Percentiles rank a stretch among this genome's conserved stretches.
phyloP scores from a whole-genome alignment of 441 rosid genomes.

The Euphorbia celastroides region DNA sequence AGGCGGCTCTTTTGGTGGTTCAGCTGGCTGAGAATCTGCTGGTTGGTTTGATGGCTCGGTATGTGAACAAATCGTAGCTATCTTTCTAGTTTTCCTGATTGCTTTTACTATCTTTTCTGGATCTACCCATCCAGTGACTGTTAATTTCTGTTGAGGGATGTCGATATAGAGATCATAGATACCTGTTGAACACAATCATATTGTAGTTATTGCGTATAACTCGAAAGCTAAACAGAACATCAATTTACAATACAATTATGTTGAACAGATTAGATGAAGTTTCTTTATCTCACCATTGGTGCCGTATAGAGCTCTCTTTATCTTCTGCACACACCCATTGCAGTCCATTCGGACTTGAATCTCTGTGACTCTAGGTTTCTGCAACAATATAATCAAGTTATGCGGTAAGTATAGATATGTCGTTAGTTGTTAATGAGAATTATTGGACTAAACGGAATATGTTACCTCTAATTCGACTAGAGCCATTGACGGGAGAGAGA shows the following conservation, averaged over 20 bases:
- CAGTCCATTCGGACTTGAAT: conserved; percentile 77
- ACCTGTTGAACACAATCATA: conserved; percentile 31
- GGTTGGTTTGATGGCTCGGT: conserved; percentile 33
- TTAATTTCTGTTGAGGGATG: conserved; percentile 57
- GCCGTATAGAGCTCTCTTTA: conserved; percentile 60
- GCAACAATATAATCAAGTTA: conserved; percentile 12
- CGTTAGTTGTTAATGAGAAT: background rate
- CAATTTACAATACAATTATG: too few relatives aligned
- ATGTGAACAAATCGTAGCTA: conserved; percentile 52
- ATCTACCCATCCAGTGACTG: conserved; percentile 66
- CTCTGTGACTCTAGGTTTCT: conserved; percentile 63
- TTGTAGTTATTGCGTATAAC: background rate
- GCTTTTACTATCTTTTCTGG: conserved; percentile 63
- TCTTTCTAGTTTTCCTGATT: conserved; percentile 57
- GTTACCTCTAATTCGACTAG: conserved; percentile 43
- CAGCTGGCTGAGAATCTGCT: conserved; percentile 34
- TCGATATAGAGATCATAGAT: conserved; percentile 55
- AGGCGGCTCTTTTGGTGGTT: conserved; percentile 26
- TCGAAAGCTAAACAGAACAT: too few relatives aligned
- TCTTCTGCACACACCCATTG: conserved; percentile 74
- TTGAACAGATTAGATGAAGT: too few relatives aligned
- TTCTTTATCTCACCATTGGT: conserved; percentile 42
- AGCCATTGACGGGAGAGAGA: conserved; percentile 33
- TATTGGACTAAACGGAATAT: background rate
- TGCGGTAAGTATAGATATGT: background rate